Evolutionary conservation across 2,329 filamentous ascomycete genomes (phyloP).

Genomic region (Fusarium pseudonygamai): DNA sequence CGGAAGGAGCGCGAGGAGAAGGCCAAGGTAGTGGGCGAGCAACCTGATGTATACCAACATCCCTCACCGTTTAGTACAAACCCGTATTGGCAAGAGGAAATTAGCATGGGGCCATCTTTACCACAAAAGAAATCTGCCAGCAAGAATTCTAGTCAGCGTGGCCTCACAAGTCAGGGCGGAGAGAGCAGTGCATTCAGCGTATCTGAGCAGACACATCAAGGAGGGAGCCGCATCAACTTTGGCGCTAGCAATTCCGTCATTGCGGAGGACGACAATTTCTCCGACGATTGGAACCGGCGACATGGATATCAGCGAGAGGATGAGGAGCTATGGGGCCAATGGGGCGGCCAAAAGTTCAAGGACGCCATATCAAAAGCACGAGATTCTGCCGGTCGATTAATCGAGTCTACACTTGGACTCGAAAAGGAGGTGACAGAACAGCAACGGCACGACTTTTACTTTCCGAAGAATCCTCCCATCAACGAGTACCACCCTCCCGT

Average conservation of each 20-base stretch:
- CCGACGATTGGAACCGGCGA: slow-evolving; percentile 74
- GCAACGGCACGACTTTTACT: slow-evolving; percentile 69
- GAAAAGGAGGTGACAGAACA: slow-evolving; percentile 63
- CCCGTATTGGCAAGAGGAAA: slow-evolving; percentile 88
- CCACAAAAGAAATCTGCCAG: slow-evolving; percentile 66
- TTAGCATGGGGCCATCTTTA: slow-evolving; percentile 79
- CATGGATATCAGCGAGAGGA: slow-evolving; percentile 86
- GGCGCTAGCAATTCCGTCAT: slow-evolving; percentile 44
- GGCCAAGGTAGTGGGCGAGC: slow-evolving; percentile 70
- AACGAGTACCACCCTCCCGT: slow-evolving; percentile 89
- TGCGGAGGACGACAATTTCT: slow-evolving; percentile 51
- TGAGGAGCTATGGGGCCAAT: slow-evolving; percentile 83
- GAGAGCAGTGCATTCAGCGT: slow-evolving; percentile 60
- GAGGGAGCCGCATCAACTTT: slow-evolving; percentile 49
- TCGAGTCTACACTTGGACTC: slow-evolving; percentile 62
- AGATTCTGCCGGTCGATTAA: slow-evolving; percentile 62
- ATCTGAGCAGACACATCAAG: slow-evolving; percentile 51
- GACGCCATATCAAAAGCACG: slow-evolving; percentile 68
- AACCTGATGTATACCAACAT: slow-evolving; percentile 80
- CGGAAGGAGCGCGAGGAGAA: slow-evolving; percentile 74
- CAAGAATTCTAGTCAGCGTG: slow-evolving; percentile 68
- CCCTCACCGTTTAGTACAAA: slow-evolving; percentile 87
- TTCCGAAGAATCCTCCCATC: slow-evolving; percentile 74
- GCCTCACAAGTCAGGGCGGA: slow-evolving; percentile 65
- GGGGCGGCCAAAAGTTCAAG: slow-evolving; percentile 65